phyloP scores from a whole-genome alignment of 2,329 filamentous ascomycete genomes.

The Colletotrichum plurivorum region DNA sequence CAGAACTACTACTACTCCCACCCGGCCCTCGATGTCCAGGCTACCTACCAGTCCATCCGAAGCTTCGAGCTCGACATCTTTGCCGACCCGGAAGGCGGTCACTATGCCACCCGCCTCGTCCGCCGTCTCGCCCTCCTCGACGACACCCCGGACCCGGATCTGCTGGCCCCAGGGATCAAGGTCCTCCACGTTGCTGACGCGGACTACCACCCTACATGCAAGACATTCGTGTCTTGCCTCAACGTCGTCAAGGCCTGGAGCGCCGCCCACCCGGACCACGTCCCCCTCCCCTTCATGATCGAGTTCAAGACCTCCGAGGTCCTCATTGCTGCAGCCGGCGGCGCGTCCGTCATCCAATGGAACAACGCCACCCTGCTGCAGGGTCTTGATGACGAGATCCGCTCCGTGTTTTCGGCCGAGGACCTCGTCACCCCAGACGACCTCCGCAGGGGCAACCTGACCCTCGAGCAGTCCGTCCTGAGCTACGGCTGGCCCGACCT shows the following conservation, averaged over 20 bases:
- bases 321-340: conserved; percentile 44
- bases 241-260: conserved; percentile 60
- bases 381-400: conserved; percentile 62
- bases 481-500: conserved; percentile 63
- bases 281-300: conserved; percentile 64
- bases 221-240: conserved; percentile 61
- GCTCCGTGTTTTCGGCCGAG: conserved; percentile 54
- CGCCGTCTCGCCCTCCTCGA: conserved; percentile 56
- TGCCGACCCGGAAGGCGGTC: conserved; percentile 62
- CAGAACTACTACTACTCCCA: conserved; percentile 64
- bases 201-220: conserved; percentile 61
- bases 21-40: conserved; percentile 58
- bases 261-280: conserved; percentile 56
- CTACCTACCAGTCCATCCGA: conserved; percentile 60
- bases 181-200: conserved; percentile 65
- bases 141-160: conserved; percentile 53
- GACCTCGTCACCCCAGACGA: conserved; percentile 64
- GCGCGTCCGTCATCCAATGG: conserved; percentile 58
- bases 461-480: conserved; percentile 62
- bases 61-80: conserved; percentile 64
- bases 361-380: conserved; percentile 56
- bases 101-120: conserved; percentile 61
- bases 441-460: conserved; percentile 54
- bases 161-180: conserved; percentile 60
- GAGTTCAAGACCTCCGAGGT: conserved; percentile 60